These are phyloP conservation scores for Leptosphaerulina australis DNA, from an alignment of 2,329 filamentous ascomycete species.

Conservation along the genomic window DNA sequence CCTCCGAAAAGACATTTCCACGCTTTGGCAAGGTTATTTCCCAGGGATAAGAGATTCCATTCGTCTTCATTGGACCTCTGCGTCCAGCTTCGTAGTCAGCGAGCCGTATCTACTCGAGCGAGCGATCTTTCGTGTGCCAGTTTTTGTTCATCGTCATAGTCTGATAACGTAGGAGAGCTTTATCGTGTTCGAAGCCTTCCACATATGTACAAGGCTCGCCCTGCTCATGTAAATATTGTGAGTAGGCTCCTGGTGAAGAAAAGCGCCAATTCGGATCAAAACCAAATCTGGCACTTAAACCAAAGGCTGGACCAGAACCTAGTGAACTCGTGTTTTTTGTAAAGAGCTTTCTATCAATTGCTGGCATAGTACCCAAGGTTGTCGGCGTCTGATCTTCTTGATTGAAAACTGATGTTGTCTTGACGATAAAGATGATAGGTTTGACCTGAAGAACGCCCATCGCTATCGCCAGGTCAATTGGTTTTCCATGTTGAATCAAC, in stretches of 20 bases:
- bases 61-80: background rate
- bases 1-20: too few species aligned
- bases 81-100: slow-evolving; percentile 19
- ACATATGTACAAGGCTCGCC: slow-evolving; percentile 15
- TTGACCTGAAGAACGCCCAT: background rate
- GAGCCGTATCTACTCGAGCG: slow-evolving; percentile 27
- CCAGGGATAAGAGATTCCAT: background rate
- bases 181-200: background rate
- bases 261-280: background rate
- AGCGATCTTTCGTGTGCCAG: slow-evolving; percentile 12
- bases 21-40: too few species aligned
- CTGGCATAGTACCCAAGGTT: background rate
- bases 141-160: slow-evolving; percentile 14
- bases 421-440: slow-evolving; percentile 3
- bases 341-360: background rate
- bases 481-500: slow-evolving; percentile 18
- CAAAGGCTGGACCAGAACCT: background rate
- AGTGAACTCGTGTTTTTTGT: background rate
- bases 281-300: background rate
- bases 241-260: slow-evolving; percentile 2
- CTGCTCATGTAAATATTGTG: slow-evolving; percentile 1
- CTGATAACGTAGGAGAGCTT: slow-evolving; percentile 15
- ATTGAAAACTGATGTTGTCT: background rate
- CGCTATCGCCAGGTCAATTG: background rate
- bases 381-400: background rate